A percentile compares a stretch with the other conserved stretches of the same genome.
Evolutionary conservation across 75 land plant species (phyloP).

Genomic region (Chamaecyparis obtusa): DNA sequence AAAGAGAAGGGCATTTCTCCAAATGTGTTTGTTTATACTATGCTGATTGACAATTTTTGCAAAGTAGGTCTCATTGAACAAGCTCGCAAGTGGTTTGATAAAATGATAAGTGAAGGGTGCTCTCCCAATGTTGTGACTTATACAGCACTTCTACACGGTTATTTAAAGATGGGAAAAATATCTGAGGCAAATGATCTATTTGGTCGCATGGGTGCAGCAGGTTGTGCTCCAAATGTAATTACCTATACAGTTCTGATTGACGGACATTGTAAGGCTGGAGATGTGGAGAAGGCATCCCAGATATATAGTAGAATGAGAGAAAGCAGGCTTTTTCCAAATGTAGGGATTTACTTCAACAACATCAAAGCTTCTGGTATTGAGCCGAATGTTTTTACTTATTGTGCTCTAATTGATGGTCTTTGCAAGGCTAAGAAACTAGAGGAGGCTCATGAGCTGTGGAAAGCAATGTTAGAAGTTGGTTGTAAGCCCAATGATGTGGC

Average conservation of each 20-base stretch:
- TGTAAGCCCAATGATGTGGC: slow-evolving; percentile 64
- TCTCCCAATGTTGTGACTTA: slow-evolving; percentile 77
- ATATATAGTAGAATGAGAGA: slow-evolving; percentile 62
- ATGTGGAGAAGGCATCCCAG: slow-evolving; percentile 54
- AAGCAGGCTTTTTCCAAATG: slow-evolving; percentile 23
- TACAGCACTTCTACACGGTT: slow-evolving; percentile 75
- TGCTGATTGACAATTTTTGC: slow-evolving; percentile 68
- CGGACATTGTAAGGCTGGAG: slow-evolving; percentile 70
- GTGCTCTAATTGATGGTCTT: slow-evolving; percentile 77
- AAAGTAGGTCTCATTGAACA: slow-evolving; percentile 63
- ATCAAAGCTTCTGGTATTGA: slow-evolving; percentile 15
- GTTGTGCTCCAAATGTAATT: slow-evolving; percentile 55
- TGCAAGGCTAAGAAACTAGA: slow-evolving; percentile 57
- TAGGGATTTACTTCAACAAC: slow-evolving; percentile 46
- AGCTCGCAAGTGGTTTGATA: slow-evolving; percentile 61
- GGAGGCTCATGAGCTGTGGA: slow-evolving; percentile 64
- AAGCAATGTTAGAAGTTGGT: slow-evolving; percentile 49
- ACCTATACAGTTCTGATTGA: slow-evolving; percentile 77
- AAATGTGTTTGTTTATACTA: slow-evolving; percentile 64
- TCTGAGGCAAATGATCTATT: slow-evolving; percentile 53
- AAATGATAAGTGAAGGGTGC: slow-evolving; percentile 61
- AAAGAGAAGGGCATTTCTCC: slow-evolving; percentile 46
- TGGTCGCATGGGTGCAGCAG: slow-evolving; percentile 47
- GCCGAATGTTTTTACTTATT: slow-evolving; percentile 80
- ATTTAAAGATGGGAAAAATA: slow-evolving; percentile 51